These are phyloP conservation scores for Diaporthe aspalathi DNA, from an alignment of 2,329 filamentous ascomycete genomes.

Conservation along the genomic window DNA sequence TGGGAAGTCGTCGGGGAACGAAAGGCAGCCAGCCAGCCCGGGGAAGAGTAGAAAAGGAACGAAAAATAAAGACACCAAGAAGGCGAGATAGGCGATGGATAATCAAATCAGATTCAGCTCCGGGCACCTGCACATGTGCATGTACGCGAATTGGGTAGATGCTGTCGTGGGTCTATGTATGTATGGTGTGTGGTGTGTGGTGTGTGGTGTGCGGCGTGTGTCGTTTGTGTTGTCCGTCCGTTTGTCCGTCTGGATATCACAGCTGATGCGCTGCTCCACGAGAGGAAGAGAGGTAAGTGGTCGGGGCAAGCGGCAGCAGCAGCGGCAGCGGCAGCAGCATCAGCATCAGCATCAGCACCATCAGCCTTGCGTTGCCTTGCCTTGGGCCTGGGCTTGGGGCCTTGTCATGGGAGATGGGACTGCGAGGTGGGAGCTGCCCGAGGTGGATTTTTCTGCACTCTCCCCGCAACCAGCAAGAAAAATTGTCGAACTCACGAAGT, in stretches of 20 bases:
- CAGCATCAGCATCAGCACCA: neutral
- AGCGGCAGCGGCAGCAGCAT: neutral
- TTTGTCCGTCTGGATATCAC: neutral
- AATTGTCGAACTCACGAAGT: slow-evolving; percentile 31
- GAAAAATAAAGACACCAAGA: neutral
- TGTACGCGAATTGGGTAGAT: neutral
- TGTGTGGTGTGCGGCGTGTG: no score
- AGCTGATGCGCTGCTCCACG: slow-evolving; percentile 15
- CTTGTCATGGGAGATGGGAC: slow-evolving; percentile 11
- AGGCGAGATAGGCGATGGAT: neutral
- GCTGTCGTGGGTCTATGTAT: neutral
- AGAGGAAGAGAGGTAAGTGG: slow-evolving; percentile 5
- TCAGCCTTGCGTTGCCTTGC: slow-evolving; percentile 27
- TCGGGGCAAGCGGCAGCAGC: neutral
- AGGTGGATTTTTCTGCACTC: slow-evolving; percentile 33
- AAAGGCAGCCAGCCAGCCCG: neutral
- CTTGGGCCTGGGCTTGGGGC: slow-evolving; percentile 12
- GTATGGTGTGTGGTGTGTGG: no score
- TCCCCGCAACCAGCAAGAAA: slow-evolving; percentile 34
- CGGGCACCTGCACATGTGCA: neutral
- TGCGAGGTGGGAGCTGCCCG: slow-evolving; percentile 30
- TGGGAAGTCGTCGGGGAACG: slow-evolving; percentile 12
- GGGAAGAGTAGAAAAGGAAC: neutral
- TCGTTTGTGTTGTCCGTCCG: neutral
- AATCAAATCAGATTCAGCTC: slow-evolving; percentile 10